Evolutionary conservation across 1,139 yeast species (phyloP).

Genomic region (Yamadazyma friedrichii): DNA sequence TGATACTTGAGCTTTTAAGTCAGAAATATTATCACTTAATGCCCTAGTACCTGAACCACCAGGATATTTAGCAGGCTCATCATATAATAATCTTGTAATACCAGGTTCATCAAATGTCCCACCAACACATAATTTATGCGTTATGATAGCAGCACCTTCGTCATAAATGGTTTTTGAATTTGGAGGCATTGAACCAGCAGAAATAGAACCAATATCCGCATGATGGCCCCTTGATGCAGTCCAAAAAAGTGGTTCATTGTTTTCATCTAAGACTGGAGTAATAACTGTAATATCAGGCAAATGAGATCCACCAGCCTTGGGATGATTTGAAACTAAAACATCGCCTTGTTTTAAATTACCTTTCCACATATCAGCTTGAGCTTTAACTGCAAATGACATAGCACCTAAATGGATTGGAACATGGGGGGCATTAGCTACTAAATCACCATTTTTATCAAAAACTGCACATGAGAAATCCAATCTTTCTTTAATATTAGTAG

Average conservation of each 20-base stretch:
- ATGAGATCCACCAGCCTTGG: slow-evolving; percentile 80
- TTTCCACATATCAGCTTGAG: slow-evolving; percentile 64
- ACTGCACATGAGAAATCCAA: slow-evolving; percentile 84
- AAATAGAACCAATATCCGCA: slow-evolving; percentile 47
- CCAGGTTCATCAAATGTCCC: slow-evolving; percentile 45
- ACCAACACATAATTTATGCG: slow-evolving; percentile 35
- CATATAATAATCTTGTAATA: slow-evolving; percentile 34
- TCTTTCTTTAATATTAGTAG: slow-evolving; percentile 84
- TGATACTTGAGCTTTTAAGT: slow-evolving; percentile 44
- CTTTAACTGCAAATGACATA: slow-evolving; percentile 80
- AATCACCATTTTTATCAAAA: slow-evolving; percentile 70
- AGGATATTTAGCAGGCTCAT: slow-evolving; percentile 45
- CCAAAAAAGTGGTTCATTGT: slow-evolving; percentile 39
- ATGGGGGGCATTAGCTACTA: slow-evolving; percentile 86
- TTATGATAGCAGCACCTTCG: slow-evolving; percentile 45
- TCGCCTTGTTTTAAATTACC: slow-evolving; percentile 65
- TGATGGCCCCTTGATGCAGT: slow-evolving; percentile 50
- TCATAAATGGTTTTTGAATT: slow-evolving; percentile 43
- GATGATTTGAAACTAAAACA: slow-evolving; percentile 76
- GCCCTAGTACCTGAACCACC: slow-evolving; percentile 48
- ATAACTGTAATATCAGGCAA: slow-evolving; percentile 83
- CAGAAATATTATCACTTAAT: slow-evolving; percentile 40
- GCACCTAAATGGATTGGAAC: slow-evolving; percentile 87
- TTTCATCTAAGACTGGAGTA: slow-evolving; percentile 49
- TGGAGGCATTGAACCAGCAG: slow-evolving; percentile 50